phyloP scores from a whole-genome alignment of 345 rosid species.

The Erodium maritimum region DNA sequence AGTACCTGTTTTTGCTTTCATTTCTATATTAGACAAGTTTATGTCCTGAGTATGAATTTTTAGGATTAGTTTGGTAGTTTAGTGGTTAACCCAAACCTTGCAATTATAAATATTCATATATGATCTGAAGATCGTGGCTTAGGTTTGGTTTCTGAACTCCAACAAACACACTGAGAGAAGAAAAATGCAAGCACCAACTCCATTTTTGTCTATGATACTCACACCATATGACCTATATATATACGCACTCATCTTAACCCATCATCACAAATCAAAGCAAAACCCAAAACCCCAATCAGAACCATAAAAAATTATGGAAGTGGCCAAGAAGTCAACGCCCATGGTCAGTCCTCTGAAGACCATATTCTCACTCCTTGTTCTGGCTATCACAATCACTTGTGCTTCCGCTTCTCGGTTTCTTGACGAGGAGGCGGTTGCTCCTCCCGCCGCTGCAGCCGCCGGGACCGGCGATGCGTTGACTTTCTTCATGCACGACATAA shows the following conservation, averaged over 20 bases:
- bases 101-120: too few species aligned
- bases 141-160: constrained; percentile 3
- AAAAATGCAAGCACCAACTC: constrained; percentile 19
- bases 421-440: constrained; percentile 5
- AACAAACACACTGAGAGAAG: constrained; percentile 22
- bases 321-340: background rate
- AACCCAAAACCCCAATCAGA: background rate
- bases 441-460: constrained; percentile 8
- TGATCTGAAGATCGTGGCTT: background rate
- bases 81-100: too few species aligned
- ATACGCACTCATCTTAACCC: constrained; percentile 7
- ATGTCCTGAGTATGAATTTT: too few species aligned
- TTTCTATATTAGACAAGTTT: too few species aligned
- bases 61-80: too few species aligned
- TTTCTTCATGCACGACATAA: constrained; percentile 78
- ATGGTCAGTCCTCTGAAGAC: background rate
- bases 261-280: background rate
- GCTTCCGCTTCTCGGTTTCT: constrained; percentile 23
- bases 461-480: constrained; percentile 22
- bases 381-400: constrained; percentile 20
- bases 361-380: constrained; percentile 13
- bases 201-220: constrained; percentile 28
- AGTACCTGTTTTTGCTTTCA: too few species aligned
- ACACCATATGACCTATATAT: constrained; percentile 5
- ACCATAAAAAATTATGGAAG: constrained; percentile 16